Base-by-base conservation (phyloP, 306 rosid genomes). In the Lathyrus tuberosus region DNA sequence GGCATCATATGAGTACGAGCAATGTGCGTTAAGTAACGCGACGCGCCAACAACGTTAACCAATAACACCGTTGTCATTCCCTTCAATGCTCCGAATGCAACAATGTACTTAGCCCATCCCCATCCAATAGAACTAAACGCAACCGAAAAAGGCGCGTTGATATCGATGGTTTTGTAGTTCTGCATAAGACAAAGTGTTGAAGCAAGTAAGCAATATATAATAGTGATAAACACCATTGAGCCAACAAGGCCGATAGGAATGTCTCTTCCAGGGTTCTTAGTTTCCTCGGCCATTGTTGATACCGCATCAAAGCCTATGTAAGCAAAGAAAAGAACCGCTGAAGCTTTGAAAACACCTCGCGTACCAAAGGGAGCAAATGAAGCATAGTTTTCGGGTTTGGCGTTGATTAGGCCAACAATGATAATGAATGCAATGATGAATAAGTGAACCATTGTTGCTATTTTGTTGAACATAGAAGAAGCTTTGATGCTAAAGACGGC, bases 1-100 rank as follows among this genome's bases (percentile, higher is more conserved):
- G 97, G 90, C 84, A 88, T 35, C 97, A 91, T 82, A 75, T 91
- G 97, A 1, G 96, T 86, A 2, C 97, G 70, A 4, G 97, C 88
- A 53, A 91, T 91, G 67, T 91, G 97, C 0, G 96, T 91, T 28
- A 91, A 73, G 51, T 91, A 91, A 12, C 97, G 83, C 3, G 92
- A 89, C 5, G 85, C 91, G 2, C 96, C 92, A 1, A 91, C 89
- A 0, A 86, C 83, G 1, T 64, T 67, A 5, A 86, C 91, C 13
- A 91, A 76, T 51, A 91, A 49, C 8, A 83, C 95, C 0, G 91
- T 88, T 2, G 92, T 91, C 97, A 91, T 91, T 5, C 97, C 97
- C 51, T 91, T 86, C 37, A 91, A 44, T 1, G 96, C 97, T 0
- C 97, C 96, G 0, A 77, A 80, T 0, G 96, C 92, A 0, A 91